Conservation (phyloP, 176 grass and related monocot genomes). For the Typha latifolia region DNA sequence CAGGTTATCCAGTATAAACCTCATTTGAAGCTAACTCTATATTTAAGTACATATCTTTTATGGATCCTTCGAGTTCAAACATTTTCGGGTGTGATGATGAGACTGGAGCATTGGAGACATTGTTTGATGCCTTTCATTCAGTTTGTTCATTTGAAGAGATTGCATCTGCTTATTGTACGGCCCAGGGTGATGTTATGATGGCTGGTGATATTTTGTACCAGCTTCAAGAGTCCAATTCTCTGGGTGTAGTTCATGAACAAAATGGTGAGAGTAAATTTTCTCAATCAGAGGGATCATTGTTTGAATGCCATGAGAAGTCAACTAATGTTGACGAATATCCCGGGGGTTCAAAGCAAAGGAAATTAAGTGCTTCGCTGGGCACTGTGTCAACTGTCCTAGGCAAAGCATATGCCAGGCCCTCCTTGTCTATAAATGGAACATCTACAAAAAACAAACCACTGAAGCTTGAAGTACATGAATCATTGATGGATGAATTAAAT, state of each 20-base stretch:
- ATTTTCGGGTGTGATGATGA: slow-evolving; percentile 28
- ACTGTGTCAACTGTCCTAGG: slow-evolving; percentile 61
- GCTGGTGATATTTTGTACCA: slow-evolving; percentile 63
- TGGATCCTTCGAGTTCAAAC: too few relatives aligned
- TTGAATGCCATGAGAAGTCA: slow-evolving; percentile 25
- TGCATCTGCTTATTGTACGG: slow-evolving; percentile 62
- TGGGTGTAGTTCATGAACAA: slow-evolving; percentile 27
- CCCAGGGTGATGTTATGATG: slow-evolving; percentile 54
- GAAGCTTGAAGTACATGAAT: slow-evolving; percentile 60
- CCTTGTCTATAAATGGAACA: slow-evolving; percentile 24
- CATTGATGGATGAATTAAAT: slow-evolving; percentile 35
- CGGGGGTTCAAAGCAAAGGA: slow-evolving; percentile 38
- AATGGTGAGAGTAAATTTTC: slow-evolving; percentile 20
- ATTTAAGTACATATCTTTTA: too few relatives aligned
- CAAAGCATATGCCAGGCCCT: slow-evolving; percentile 36
- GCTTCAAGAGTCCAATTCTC: slow-evolving; percentile 35
- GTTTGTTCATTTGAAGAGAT: slow-evolving; percentile 74
- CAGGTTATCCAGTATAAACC: too few relatives aligned
- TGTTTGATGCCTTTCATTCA: slow-evolving; percentile 66
- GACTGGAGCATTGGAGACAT: slow-evolving; percentile 41
- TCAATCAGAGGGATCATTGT: slow-evolving; percentile 17
- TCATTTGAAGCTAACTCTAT: too few relatives aligned
- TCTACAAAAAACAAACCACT: slow-evolving; percentile 51
- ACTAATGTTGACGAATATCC: slow-evolving; percentile 17
- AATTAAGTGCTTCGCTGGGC: slow-evolving; percentile 62